Evolutionary conservation across 805 yeast genomes (phyloP).

Genomic region (Teunomyces pallodes): DNA sequence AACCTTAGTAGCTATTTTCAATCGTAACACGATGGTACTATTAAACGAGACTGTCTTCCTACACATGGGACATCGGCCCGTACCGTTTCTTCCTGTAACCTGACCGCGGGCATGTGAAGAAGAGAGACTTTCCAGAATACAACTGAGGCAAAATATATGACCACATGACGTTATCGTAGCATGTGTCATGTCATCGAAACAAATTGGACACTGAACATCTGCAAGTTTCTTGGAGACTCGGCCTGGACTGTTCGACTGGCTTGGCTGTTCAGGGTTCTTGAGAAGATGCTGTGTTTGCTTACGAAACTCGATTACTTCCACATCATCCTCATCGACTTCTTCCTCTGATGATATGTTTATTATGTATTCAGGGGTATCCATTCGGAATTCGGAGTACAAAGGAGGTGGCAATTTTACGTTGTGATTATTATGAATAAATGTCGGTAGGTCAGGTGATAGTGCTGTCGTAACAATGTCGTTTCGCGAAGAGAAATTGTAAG

Average conservation of each 20-base stretch:
- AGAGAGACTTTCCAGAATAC: slow-evolving; percentile 39
- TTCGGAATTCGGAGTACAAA: background rate
- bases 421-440: background rate
- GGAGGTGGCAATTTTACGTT: background rate
- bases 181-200: slow-evolving; percentile 38
- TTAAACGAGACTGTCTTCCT: slow-evolving; percentile 37
- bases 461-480: no score
- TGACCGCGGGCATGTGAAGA: slow-evolving; percentile 44
- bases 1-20: slow-evolving; percentile 11
- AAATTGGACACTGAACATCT: slow-evolving; percentile 42
- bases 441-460: background rate
- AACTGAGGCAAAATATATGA: slow-evolving; percentile 42
- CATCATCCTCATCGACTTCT: slow-evolving; percentile 31
- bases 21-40: slow-evolving; percentile 25
- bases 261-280: slow-evolving; percentile 20
- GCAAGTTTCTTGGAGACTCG: slow-evolving; percentile 27
- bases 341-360: slow-evolving; percentile 10
- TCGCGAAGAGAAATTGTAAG: no score
- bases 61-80: slow-evolving; percentile 45
- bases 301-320: slow-evolving; percentile 37
- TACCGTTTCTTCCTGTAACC: slow-evolving; percentile 33
- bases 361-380: slow-evolving; percentile 8
- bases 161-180: slow-evolving; percentile 45
- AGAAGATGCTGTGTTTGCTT: slow-evolving; percentile 35
- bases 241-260: slow-evolving; percentile 13